Evolutionary conservation across 441 rosid genomes (phyloP).

Genomic region (Gossypium gossypioides): DNA sequence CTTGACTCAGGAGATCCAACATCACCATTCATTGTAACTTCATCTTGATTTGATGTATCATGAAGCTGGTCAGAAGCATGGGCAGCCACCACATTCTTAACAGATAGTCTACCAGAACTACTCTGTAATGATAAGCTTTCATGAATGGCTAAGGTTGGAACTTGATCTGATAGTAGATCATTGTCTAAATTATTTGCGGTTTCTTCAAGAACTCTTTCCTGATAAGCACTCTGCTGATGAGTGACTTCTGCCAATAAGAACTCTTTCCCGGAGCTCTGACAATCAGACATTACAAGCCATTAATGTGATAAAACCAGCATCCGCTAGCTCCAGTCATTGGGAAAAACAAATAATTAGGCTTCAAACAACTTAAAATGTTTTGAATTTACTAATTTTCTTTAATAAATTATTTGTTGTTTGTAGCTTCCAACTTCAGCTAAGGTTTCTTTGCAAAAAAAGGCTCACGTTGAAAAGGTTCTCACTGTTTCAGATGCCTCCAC

Average conservation of each 20-base stretch:
- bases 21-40: slow-evolving; percentile 34
- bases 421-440: neutral
- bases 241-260: slow-evolving; percentile 29
- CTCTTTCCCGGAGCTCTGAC: slow-evolving; percentile 55
- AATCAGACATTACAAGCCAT: slow-evolving; percentile 18
- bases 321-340: neutral
- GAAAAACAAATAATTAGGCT: slow-evolving; percentile 8
- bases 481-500: slow-evolving; percentile 44
- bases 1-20: slow-evolving; percentile 43
- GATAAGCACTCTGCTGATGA: slow-evolving; percentile 13
- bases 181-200: slow-evolving; percentile 41
- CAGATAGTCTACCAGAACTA: slow-evolving; percentile 33
- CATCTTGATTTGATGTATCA: slow-evolving; percentile 38
- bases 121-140: slow-evolving; percentile 41
- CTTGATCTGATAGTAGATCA: slow-evolving; percentile 60
- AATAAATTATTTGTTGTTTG: neutral
- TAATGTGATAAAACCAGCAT: slow-evolving; percentile 4
- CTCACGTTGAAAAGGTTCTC: slow-evolving; percentile 22
- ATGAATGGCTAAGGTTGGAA: slow-evolving; percentile 61
- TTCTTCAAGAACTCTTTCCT: slow-evolving; percentile 29
- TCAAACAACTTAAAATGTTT: slow-evolving; percentile 2
- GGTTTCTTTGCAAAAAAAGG: slow-evolving; percentile 2
- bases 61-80: slow-evolving; percentile 28
- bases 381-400: neutral
- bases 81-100: slow-evolving; percentile 29